These are phyloP conservation scores for Hirsutella rhossiliensis DNA, from an alignment of 2,329 filamentous ascomycete genomes.

Conservation along the genomic window DNA sequence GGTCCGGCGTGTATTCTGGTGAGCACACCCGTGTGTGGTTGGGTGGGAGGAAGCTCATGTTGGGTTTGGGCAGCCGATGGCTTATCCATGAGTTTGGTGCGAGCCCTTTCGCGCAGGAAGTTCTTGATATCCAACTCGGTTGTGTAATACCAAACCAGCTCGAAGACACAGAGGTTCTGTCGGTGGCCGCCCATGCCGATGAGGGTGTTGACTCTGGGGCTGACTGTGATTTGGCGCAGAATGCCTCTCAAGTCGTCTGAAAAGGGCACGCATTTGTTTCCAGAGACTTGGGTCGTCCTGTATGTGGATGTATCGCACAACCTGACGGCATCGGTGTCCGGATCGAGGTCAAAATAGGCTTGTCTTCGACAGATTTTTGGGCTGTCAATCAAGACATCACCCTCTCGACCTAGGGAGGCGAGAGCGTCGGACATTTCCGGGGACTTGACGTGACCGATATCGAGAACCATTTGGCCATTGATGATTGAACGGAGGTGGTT, in stretches of 20 bases:
- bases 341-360: constrained; percentile 4
- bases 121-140: background rate
- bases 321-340: constrained; percentile 2
- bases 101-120: background rate
- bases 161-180: constrained; percentile 1
- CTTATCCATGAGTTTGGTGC: background rate
- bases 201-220: background rate
- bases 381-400: background rate
- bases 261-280: background rate
- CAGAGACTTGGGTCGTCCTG: constrained; percentile 2
- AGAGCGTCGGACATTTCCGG: background rate
- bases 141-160: background rate
- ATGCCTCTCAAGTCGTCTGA: background rate
- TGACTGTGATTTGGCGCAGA: constrained; percentile 1
- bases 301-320: constrained; percentile 2
- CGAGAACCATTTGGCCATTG: background rate
- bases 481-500: background rate
- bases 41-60: background rate
- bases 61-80: background rate
- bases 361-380: background rate
- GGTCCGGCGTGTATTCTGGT: background rate
- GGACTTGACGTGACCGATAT: background rate
- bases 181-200: constrained; percentile 4
- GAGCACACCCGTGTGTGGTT: background rate
- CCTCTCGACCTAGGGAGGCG: background rate